Evolutionary conservation across 2,329 filamentous ascomycete species (phyloP), one percentile per base, ranked within the genome.

Genomic region (Claviceps pusilla): DNA sequence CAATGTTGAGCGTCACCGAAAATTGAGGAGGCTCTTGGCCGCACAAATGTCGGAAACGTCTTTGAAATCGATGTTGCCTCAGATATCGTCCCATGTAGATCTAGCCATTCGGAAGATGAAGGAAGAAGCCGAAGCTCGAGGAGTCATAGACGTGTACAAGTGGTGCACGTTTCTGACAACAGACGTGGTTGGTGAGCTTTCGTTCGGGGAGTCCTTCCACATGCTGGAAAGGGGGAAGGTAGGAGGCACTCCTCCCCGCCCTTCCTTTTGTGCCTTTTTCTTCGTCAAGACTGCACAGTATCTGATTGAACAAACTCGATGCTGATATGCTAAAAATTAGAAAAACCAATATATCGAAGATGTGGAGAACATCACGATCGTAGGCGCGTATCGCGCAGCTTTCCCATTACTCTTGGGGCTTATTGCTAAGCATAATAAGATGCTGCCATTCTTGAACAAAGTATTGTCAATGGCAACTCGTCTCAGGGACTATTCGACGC

Each of bases 151-250:
- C 56, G 63, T 80, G 0, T 68, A 71, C 55, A 78, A 78, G 54
- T 81, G 77, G 77, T 76, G 69, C 65, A 61, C 72, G 6, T 78
- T 77, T 52, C 72, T 79, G 68, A 64, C 76, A 0, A 77, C 76
- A 0, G 78, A 82, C 59, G 64, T 78, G 0, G 76, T 80, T 51
- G 75, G 71, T 0, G 70, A 79, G 51, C 62, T 82, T 6, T 72
- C 66, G 1, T 81, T 82, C 61, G 77, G 78, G 0, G 71, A 79
- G n/a, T 75, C 75, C 0, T 80, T 80, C 55, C 63, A 65, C 0
- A 74, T 75, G 66, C 61, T 82, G 4, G 76, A 80, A 54, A 61
- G 62, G 4, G 75, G 75, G 16, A 62, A 74, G 64, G 76, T 77
- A 59, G 56, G 64, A 35, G 19, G 24, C 9, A 12, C 7, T 3